Percentiles rank a stretch among this genome's conserved stretches.
Evolutionary conservation across 768 basidiomycete species (phyloP).

Genomic region (Ramaria sp.): DNA sequence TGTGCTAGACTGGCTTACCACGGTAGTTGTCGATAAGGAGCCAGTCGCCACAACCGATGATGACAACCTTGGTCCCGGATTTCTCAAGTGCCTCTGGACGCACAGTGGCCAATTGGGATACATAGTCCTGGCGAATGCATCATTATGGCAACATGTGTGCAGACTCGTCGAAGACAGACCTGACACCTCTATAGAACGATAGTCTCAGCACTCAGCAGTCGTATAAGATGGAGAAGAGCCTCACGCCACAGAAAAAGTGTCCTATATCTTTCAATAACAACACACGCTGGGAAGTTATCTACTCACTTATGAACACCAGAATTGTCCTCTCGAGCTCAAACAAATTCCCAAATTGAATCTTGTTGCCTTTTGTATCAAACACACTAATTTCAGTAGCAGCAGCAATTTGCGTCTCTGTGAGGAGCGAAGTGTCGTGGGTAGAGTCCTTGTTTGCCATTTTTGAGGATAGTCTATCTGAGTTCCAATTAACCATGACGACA

Average conservation of each 20-base stretch:
- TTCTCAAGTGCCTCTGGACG: slow-evolving; percentile 28
- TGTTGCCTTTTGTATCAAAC: slow-evolving; percentile 33
- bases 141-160: background rate
- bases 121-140: slow-evolving; percentile 30
- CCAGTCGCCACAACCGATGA: slow-evolving; percentile 55
- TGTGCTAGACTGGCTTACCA: slow-evolving; percentile 20
- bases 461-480: no score
- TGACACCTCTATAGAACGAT: slow-evolving; percentile 26
- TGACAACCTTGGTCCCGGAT: slow-evolving; percentile 30
- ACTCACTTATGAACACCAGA: slow-evolving; percentile 52
- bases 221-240: slow-evolving; percentile 13
- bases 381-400: slow-evolving; percentile 31
- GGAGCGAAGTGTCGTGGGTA: no score
- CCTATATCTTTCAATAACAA: slow-evolving; percentile 22
- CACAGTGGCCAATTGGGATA: slow-evolving; percentile 33
- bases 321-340: slow-evolving; percentile 39
- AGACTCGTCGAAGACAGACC: slow-evolving; percentile 19
- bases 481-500: no score
- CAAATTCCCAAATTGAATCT: slow-evolving; percentile 40
- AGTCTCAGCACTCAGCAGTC: background rate
- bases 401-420: slow-evolving; percentile 14
- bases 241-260: slow-evolving; percentile 57
- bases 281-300: background rate
- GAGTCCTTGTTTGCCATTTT: no score
- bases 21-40: slow-evolving; percentile 37